These are phyloP conservation scores for Sugiyamaella pinicola DNA, from an alignment of 1,139 yeast genomes.

Conservation along the genomic window DNA sequence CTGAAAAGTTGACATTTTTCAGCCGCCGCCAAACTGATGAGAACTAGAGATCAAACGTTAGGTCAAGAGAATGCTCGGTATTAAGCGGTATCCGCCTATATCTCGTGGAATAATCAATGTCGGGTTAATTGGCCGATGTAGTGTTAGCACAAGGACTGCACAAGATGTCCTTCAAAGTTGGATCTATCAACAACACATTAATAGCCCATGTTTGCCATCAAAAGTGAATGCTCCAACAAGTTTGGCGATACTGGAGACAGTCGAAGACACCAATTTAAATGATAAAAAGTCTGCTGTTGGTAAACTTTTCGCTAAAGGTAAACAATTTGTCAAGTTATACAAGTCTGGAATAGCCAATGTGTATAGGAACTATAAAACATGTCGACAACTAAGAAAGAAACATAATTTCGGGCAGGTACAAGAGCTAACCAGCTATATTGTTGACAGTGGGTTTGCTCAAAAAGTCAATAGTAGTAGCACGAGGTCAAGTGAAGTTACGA, in stretches of 20 bases:
- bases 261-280: background rate
- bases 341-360: conserved; percentile 42
- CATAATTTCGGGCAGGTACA: conserved; percentile 28
- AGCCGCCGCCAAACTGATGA: background rate
- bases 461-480: conserved; percentile 24
- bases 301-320: conserved; percentile 35
- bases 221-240: conserved; percentile 17
- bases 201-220: conserved; percentile 2
- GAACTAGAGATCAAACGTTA: no score
- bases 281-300: conserved; percentile 10
- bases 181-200: conserved; percentile 14
- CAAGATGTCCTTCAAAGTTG: conserved; percentile 9
- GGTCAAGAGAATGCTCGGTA: background rate
- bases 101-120: background rate
- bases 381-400: conserved; percentile 26
- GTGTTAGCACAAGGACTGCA: background rate
- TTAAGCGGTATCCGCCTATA: background rate
- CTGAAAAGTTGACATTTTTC: background rate
- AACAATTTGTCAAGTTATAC: conserved; percentile 39
- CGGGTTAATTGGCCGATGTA: background rate
- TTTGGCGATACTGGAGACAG: conserved; percentile 1
- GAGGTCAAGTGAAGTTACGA: conserved; percentile 8
- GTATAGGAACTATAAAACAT: conserved; percentile 37
- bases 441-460: conserved; percentile 36
- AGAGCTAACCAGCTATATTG: conserved; percentile 35